Percentiles rank a stretch among this genome's conserved stretches.
Conservation (phyloP, 371 early-diverging fungal genomes). For the Amoeboaphelidium protococcarum region DNA sequence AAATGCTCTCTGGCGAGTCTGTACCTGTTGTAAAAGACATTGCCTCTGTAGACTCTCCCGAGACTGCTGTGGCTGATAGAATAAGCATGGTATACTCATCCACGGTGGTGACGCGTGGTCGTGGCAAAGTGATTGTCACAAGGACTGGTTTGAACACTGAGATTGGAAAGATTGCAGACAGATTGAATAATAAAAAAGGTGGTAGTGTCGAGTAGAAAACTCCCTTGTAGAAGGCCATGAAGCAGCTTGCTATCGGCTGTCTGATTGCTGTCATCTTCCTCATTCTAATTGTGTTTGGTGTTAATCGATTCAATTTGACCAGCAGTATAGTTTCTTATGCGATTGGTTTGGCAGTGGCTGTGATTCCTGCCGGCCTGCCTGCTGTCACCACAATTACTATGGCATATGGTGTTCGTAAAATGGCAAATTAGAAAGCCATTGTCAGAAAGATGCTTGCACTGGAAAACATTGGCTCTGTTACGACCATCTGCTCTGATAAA, state of each 20-base stretch:
- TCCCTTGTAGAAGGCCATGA: constrained; percentile 3
- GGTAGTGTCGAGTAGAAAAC: neutral
- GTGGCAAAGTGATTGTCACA: constrained; percentile 18
- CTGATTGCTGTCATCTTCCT: constrained; percentile 1
- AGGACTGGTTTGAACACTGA: constrained; percentile 6
- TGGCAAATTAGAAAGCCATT: constrained; percentile 12
- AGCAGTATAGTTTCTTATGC: neutral
- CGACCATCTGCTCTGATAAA: constrained; percentile 12
- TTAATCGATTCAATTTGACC: constrained; percentile 1
- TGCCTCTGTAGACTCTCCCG: neutral
- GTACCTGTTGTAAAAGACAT: constrained; percentile 1
- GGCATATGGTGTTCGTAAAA: constrained; percentile 3
- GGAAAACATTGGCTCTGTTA: constrained; percentile 7
- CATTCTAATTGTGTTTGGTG: constrained; percentile 9
- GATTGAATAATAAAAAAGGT: neutral
- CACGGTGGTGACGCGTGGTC: constrained; percentile 32
- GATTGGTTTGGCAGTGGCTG: constrained; percentile 9
- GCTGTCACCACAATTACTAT: constrained; percentile 9
- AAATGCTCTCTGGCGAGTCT: constrained; percentile 2
- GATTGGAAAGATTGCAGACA: constrained; percentile 7
- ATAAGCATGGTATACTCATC: constrained; percentile 25
- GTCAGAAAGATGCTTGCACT: constrained; percentile 11
- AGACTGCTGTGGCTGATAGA: constrained; percentile 17
- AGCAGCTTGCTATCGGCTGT: constrained; percentile 1
- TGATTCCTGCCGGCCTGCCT: constrained; percentile 13